These are phyloP conservation scores for Berkeleyomyces basicola DNA, from an alignment of 2,329 filamentous ascomycete genomes.

Conservation along the genomic window DNA sequence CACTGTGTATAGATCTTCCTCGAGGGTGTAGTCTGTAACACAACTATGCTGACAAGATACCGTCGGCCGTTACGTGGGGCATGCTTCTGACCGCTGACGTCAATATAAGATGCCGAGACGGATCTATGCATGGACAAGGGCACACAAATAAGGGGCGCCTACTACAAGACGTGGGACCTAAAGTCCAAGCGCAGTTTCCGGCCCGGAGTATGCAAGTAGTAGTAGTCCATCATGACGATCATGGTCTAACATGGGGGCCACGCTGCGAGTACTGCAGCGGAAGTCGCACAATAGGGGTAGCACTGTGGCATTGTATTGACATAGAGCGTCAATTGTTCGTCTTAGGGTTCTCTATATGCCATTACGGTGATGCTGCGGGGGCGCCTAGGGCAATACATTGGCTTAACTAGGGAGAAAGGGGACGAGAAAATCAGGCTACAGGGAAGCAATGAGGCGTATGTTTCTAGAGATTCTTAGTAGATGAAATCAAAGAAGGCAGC, in stretches of 20 bases:
- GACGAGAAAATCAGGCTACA: not conserved
- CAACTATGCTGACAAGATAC: no score
- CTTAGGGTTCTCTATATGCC: not conserved
- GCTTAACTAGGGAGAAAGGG: not conserved
- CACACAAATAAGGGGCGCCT: no score
- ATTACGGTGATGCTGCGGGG: not conserved
- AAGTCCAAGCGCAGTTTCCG: no score
- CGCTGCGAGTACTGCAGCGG: not conserved
- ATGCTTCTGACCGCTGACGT: no score
- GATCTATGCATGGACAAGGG: no score
- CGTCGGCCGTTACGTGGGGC: no score
- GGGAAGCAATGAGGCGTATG: not conserved
- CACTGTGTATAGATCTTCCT: no score
- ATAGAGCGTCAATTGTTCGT: not conserved
- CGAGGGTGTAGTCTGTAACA: no score
- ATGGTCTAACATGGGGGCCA: not conserved
- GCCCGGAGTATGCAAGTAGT: no score
- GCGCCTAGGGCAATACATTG: constrained; percentile 3
- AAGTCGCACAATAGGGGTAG: not conserved
- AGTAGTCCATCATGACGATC: no score
- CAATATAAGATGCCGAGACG: no score
- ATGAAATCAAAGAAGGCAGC: not conserved
- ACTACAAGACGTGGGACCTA: no score
- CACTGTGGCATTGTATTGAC: not conserved
- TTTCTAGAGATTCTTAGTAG: not conserved